Evolutionary conservation across 2,329 filamentous ascomycete species (phyloP).

Genomic region (Diaporthe velutina): DNA sequence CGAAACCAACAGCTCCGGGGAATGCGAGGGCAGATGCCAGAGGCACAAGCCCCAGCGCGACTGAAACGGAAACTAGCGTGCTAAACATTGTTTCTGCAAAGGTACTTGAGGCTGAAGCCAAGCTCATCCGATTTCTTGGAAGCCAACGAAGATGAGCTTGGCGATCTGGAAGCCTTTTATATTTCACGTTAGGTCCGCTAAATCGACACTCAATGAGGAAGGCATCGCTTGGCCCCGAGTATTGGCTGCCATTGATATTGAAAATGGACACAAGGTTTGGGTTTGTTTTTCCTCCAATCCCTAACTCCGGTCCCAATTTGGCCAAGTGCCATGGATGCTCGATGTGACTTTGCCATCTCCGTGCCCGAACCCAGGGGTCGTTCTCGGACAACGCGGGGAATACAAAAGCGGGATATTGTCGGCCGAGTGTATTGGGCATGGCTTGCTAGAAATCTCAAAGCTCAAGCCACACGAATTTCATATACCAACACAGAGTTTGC

Average conservation of each 20-base stretch:
- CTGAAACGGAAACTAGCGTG: slow-evolving; percentile 5
- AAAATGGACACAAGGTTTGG: not conserved
- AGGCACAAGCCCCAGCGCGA: slow-evolving; percentile 19
- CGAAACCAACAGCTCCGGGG: slow-evolving; percentile 61
- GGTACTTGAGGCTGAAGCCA: not conserved
- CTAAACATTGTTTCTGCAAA: not conserved
- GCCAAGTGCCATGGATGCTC: not conserved
- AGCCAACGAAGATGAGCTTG: not conserved
- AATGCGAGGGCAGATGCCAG: slow-evolving; percentile 50
- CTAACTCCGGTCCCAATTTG: not conserved
- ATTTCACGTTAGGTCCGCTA: not conserved
- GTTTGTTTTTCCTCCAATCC: slow-evolving; percentile 39
- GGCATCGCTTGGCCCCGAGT: not conserved
- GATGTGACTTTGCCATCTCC: not conserved
- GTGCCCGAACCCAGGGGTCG: not conserved
- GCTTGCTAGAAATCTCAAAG: not conserved
- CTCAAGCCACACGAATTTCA: not conserved
- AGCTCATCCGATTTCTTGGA: slow-evolving; percentile 23
- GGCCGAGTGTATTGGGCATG: not conserved
- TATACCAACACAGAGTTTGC: not conserved
- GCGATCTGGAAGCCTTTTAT: slow-evolving; percentile 3
- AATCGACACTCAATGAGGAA: not conserved
- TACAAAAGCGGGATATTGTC: not conserved
- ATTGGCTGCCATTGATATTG: not conserved
- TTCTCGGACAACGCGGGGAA: not conserved